phyloP scores from a whole-genome alignment of 2,329 filamentous ascomycete species.

The Curvularia spicifera region DNA sequence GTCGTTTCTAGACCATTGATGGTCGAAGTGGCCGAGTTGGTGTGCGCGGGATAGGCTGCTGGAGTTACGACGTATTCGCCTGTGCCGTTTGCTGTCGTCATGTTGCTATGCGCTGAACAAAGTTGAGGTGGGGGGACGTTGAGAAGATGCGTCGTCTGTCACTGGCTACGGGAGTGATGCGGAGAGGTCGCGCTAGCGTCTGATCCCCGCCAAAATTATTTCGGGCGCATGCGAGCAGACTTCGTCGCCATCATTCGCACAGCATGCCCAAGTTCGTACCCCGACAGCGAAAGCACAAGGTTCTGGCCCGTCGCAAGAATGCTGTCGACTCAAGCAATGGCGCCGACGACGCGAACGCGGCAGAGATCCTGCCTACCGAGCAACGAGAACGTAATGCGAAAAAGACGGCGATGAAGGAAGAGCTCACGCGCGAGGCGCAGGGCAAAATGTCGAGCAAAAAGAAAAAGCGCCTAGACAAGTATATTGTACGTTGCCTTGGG shows the following conservation, averaged over 20 bases:
- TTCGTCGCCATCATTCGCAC: conserved; percentile 18
- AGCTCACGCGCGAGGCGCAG: conserved; percentile 60
- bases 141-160: conserved; percentile 1
- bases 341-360: conserved; percentile 61
- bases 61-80: conserved; percentile 32
- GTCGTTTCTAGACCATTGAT: conserved; percentile 75
- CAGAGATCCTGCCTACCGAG: conserved; percentile 54
- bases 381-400: conserved; percentile 62
- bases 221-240: conserved; percentile 22
- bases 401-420: conserved; percentile 59
- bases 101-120: conserved; percentile 5
- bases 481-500: conserved; percentile 58
- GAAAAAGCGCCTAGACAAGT: conserved; percentile 71
- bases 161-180: conserved; percentile 24
- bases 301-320: conserved; percentile 66
- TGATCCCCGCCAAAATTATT: conserved; percentile 48
- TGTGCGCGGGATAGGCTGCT: conserved; percentile 71
- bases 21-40: conserved; percentile 60
- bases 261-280: conserved; percentile 55
- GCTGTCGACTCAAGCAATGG: conserved; percentile 44
- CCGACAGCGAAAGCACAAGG: conserved; percentile 66
- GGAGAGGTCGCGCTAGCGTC: conserved; percentile 27
- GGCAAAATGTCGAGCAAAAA: conserved; percentile 68
- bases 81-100: conserved; percentile 18
- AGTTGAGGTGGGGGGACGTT: not conserved